Evolutionary conservation across 805 yeast genomes (phyloP).

Genomic region (Wickerhamiella vanderwaltii): DNA sequence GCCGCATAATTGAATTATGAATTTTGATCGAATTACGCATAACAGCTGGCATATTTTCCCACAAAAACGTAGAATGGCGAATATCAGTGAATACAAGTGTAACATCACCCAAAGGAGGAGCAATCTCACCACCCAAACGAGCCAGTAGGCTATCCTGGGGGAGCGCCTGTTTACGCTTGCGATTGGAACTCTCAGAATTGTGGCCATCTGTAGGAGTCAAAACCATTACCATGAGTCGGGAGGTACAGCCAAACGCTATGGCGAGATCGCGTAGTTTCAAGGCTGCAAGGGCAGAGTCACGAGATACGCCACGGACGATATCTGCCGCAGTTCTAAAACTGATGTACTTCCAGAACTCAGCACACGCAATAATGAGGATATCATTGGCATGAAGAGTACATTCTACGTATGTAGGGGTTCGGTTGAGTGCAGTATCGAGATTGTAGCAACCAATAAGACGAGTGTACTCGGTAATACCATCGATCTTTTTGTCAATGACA

Average conservation of each 20-base stretch:
- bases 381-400: conserved; percentile 58
- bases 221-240: conserved; percentile 72
- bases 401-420: conserved; percentile 69
- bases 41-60: conserved; percentile 88
- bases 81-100: conserved; percentile 98
- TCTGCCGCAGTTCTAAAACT: conserved; percentile 82
- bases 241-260: conserved; percentile 76
- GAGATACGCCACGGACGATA: conserved; percentile 60
- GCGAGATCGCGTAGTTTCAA: conserved; percentile 90
- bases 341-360: conserved; percentile 73
- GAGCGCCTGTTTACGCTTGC: conserved; percentile 37
- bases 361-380: conserved; percentile 71
- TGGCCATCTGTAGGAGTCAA: conserved; percentile 20
- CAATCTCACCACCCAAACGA: conserved; percentile 69
- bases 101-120: conserved; percentile 87
- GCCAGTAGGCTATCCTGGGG: conserved; percentile 70
- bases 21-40: conserved; percentile 95
- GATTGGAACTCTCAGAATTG: conserved; percentile 23
- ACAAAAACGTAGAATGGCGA: conserved; percentile 78
- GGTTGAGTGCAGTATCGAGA: conserved; percentile 73
- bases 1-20: conserved; percentile 88
- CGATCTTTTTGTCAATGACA: conserved; percentile 75
- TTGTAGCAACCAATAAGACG: conserved; percentile 88
- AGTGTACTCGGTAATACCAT: conserved; percentile 70
- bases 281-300: conserved; percentile 83